Evolutionary conservation across 345 rosid genomes (phyloP).

Genomic region (Populus pruinosa): DNA sequence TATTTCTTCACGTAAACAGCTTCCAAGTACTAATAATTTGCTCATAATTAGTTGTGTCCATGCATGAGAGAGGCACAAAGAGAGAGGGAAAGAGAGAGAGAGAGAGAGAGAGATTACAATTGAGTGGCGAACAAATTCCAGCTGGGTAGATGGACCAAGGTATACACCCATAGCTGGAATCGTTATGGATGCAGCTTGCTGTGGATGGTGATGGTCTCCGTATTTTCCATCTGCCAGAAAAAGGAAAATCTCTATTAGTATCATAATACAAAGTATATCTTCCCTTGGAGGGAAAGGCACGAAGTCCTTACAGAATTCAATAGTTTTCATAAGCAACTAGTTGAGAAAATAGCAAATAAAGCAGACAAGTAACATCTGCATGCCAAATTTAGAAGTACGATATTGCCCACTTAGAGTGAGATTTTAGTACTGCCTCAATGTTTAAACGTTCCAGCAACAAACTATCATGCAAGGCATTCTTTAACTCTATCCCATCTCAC

Average conservation of each 20-base stretch:
- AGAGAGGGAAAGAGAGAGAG: constrained; percentile 15
- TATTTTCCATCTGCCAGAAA: constrained; percentile 20
- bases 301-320: not conserved
- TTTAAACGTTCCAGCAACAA: no score
- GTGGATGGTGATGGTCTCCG: constrained; percentile 22
- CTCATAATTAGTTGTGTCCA: not conserved
- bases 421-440: no score
- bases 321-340: not conserved
- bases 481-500: not conserved
- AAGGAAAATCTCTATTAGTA: constrained; percentile 4
- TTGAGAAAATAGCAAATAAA: no score
- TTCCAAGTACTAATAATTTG: not conserved
- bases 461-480: not conserved
- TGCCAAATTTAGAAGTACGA: not conserved
- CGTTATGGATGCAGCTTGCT: constrained; percentile 17
- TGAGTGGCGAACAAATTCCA: constrained; percentile 32
- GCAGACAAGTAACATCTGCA: not conserved
- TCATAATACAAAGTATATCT: not conserved
- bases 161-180: constrained; percentile 23
- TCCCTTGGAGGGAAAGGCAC: not conserved
- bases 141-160: constrained; percentile 24
- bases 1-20: not conserved
- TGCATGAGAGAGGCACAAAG: not conserved
- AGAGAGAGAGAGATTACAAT: constrained; percentile 30
- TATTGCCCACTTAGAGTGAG: not conserved